phyloP scores from a whole-genome alignment of 352 stramenopile species.

The Phytopythium cucurbitacearum region DNA sequence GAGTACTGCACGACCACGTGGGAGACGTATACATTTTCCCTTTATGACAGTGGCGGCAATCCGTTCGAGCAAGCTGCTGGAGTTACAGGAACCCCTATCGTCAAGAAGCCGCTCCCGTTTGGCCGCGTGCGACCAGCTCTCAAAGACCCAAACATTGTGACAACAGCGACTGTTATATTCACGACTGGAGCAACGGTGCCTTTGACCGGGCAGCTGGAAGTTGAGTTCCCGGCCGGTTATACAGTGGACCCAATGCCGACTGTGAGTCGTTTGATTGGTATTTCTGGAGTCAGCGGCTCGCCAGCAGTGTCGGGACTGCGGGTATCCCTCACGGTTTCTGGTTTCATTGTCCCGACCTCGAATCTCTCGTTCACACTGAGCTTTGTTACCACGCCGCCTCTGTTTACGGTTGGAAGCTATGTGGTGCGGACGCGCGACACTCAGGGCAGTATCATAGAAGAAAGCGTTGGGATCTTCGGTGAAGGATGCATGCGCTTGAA shows the following conservation, averaged over 20 bases:
- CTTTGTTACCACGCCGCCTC: constrained; percentile 45
- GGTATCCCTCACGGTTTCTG: constrained; percentile 32
- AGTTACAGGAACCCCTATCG: constrained; percentile 48
- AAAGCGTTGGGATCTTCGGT: constrained; percentile 40
- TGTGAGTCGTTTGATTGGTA: constrained; percentile 23
- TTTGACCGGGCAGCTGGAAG: constrained; percentile 32
- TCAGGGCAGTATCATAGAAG: constrained; percentile 41
- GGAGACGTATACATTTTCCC: constrained; percentile 34
- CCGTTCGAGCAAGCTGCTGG: constrained; percentile 34
- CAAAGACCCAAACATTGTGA: constrained; percentile 31
- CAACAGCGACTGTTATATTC: constrained; percentile 33
- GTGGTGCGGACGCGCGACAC: constrained; percentile 44
- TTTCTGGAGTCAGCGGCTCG: constrained; percentile 24
- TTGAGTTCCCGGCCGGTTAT: constrained; percentile 47
- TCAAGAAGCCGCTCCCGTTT: constrained; percentile 57
- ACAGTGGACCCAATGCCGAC: constrained; percentile 17
- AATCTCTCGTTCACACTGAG: constrained; percentile 37
- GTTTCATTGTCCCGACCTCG: constrained; percentile 16
- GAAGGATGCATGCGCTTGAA: constrained; percentile 67
- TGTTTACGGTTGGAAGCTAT: constrained; percentile 39
- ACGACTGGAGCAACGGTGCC: constrained; percentile 36
- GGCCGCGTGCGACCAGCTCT: constrained; percentile 40
- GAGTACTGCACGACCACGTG: constrained; percentile 43
- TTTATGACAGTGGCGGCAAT: constrained; percentile 33
- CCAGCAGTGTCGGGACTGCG: constrained; percentile 13